Evolutionary conservation across 257 asterid species (phyloP).

Genomic region (Avicennia marina): DNA sequence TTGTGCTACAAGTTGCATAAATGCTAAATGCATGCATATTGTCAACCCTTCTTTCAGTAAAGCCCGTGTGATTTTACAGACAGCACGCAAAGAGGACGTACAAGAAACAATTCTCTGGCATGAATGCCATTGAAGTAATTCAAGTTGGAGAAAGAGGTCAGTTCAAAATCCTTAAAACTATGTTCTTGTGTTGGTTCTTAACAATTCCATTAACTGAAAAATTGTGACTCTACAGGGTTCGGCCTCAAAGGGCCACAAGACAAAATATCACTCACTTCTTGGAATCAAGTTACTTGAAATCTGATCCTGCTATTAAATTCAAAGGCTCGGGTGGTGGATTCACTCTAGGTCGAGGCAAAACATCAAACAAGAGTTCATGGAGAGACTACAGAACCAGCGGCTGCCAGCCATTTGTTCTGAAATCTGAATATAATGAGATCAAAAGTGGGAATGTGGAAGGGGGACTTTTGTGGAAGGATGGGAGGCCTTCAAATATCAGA

Average conservation of each 20-base stretch:
- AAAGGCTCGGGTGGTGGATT: constrained; percentile 13
- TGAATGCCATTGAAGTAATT: neutral
- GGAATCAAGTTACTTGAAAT: neutral
- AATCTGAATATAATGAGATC: neutral
- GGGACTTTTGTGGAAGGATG: neutral
- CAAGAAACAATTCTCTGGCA: constrained; percentile 30
- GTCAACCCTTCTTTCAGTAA: neutral
- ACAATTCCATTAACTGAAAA: neutral
- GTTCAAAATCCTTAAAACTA: neutral
- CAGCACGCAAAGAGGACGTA: neutral
- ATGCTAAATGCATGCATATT: too few relatives aligned
- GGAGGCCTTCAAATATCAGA: constrained; percentile 9
- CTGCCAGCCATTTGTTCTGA: neutral
- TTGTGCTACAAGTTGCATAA: too few relatives aligned
- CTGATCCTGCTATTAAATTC: neutral
- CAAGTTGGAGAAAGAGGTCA: neutral
- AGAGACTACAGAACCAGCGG: neutral
- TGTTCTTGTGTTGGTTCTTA: neutral
- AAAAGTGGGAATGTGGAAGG: neutral
- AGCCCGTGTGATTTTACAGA: constrained; percentile 20
- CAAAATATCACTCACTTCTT: neutral
- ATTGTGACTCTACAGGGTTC: constrained; percentile 12
- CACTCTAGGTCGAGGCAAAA: constrained; percentile 18
- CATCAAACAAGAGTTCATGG: neutral
- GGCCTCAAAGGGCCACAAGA: neutral